Base-by-base conservation (phyloP, 176 grass and related monocot species). In the Hyparrhenia diplandra region DNA sequence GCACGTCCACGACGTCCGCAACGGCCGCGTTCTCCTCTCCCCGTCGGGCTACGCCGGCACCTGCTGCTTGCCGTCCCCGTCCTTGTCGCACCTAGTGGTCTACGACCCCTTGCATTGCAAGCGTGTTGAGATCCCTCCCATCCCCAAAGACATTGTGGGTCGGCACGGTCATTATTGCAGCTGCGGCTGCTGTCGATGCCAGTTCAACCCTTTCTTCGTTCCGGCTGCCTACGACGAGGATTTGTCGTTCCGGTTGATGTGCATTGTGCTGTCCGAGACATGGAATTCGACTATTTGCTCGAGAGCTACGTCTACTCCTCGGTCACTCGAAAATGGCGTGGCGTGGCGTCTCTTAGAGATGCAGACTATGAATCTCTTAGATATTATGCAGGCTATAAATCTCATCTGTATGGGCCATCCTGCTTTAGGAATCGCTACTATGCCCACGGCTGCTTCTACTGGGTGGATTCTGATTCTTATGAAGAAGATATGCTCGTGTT, bases 221-320 rank as follows among this genome's bases (percentile, higher is more conserved):
- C 82, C 73, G 9, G 35, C 64, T n/a, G 25, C 5, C 41, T 10
- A 2, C 35, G 54, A 21, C 54, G 54, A 57, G 6, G 25, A n/a
- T 41, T 43, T 27, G 13, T 62, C 83, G 8, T 77, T 85, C 39
- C 29, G 10, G 28, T 51, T 85, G 52, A 24, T 78, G 27, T 60
- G 65, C 36, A 60, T 8, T 20, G 52, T 61, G 74, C 65, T 13
- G 10, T 43, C 41, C 1, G 0, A 13, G 41, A 43, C 41, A 3
- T 41, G 40, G 40, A 41, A 41, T 41, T 11, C 10, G 27, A 10
- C n/a, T 5, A 3, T 0, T 31, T 69, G 64, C 13, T 77, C 2
- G 64, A 29, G 3, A 1, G 9, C 47, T 84, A 61, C 39, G 28
- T 60, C 52, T 78, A 78, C 83, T 85, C 74, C 6, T 85, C 83